Evolutionary conservation across 2,329 filamentous ascomycete genomes (phyloP).

Genomic region (Beauveria varroae): DNA sequence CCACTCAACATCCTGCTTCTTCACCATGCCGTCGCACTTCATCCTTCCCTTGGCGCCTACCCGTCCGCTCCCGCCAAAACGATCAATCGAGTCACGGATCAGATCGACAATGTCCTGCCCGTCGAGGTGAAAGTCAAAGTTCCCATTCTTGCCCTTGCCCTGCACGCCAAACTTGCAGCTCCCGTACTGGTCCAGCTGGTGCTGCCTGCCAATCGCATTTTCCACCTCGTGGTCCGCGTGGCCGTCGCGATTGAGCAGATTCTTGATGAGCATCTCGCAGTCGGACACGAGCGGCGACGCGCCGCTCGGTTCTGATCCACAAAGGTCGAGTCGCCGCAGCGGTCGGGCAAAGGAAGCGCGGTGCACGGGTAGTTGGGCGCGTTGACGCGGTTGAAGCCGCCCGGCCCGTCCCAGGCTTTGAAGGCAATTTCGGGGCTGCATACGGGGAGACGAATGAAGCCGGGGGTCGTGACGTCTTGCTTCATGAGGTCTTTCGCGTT

Average conservation of each 20-base stretch:
- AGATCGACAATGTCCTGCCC: too few relatives aligned
- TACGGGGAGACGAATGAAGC: neutral
- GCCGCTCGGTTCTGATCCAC: conserved; percentile 7
- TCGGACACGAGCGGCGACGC: neutral
- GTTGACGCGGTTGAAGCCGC: neutral
- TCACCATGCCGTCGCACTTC: too few relatives aligned
- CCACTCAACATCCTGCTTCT: too few relatives aligned
- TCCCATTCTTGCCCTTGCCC: too few relatives aligned
- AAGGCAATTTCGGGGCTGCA: neutral
- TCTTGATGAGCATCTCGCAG: neutral
- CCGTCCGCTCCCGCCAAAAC: too few relatives aligned
- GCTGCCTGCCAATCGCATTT: neutral
- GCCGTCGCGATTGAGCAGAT: neutral
- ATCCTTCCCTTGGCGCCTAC: too few relatives aligned
- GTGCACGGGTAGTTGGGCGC: conserved; percentile 27
- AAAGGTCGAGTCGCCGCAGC: conserved; percentile 25
- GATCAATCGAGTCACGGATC: too few relatives aligned
- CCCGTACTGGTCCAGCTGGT: conserved; percentile 3
- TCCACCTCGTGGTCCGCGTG: conserved; percentile 1
- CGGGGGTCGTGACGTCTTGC: neutral
- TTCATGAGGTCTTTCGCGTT: neutral
- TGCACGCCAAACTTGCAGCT: neutral
- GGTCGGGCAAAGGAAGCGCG: conserved; percentile 16
- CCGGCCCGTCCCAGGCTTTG: neutral
- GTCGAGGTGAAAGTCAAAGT: too few relatives aligned